Percentiles rank a stretch among this genome's conserved stretches.
These are phyloP conservation scores for Spiraea crenata DNA, from an alignment of 331 rosid species.

Conservation along the genomic window DNA sequence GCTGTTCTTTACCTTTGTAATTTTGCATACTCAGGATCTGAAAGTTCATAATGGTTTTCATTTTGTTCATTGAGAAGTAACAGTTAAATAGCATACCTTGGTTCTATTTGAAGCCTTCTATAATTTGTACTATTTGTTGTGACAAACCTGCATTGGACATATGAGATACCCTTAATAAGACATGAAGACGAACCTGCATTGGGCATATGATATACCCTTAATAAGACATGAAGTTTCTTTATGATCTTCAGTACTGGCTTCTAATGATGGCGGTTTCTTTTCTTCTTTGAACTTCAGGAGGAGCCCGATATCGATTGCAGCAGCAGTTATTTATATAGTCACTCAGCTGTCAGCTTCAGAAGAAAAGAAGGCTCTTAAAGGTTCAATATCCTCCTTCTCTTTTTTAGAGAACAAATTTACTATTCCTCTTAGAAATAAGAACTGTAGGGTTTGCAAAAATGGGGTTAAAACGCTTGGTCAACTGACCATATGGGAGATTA, in stretches of 20 bases:
- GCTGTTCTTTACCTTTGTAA: no score
- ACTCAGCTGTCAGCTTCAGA: slow-evolving; percentile 92
- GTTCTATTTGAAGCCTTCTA: not conserved
- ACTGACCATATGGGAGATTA: not conserved
- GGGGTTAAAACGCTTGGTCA: not conserved
- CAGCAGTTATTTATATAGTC: slow-evolving; percentile 88
- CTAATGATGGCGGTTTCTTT: slow-evolving; percentile 1
- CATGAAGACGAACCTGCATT: no score
- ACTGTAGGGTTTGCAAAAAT: not conserved
- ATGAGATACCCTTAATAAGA: no score
- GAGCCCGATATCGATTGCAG: slow-evolving; percentile 97
- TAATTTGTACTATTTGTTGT: not conserved
- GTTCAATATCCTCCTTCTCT: slow-evolving; percentile 26
- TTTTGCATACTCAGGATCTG: no score
- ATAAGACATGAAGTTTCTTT: no score
- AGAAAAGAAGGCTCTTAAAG: slow-evolving; percentile 88
- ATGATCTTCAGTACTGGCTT: not conserved
- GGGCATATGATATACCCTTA: no score
- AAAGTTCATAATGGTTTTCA: not conserved
- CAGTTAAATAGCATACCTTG: not conserved
- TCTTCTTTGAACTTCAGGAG: slow-evolving; percentile 55
- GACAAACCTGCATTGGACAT: no score
- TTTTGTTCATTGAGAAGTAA: not conserved
- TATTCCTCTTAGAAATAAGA: not conserved
- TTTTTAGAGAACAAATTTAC: no score